These are phyloP conservation scores for Tripterygium wilfordii DNA, from an alignment of 177 flowering plant genomes.

Conservation along the genomic window DNA sequence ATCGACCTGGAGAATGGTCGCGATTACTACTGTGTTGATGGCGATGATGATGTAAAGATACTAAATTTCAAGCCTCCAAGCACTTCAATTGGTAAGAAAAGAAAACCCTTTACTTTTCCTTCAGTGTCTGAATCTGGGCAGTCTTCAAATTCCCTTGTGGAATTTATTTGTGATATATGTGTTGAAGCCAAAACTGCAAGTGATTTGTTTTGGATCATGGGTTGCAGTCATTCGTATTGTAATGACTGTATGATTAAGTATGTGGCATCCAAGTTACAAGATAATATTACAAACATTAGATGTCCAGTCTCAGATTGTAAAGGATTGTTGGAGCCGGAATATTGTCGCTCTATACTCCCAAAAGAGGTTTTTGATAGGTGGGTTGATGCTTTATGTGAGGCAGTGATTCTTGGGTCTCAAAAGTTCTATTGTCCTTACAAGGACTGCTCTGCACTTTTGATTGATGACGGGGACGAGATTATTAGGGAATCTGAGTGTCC, in stretches of 20 bases:
- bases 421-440: slow-evolving; percentile 28
- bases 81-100: not conserved
- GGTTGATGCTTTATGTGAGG: slow-evolving; percentile 18
- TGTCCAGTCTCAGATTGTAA: slow-evolving; percentile 1
- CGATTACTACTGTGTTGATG: not conserved
- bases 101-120: not conserved
- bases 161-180: slow-evolving; percentile 32
- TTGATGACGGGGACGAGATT: slow-evolving; percentile 7
- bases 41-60: not conserved
- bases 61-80: not conserved
- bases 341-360: slow-evolving; percentile 1
- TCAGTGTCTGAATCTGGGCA: not conserved
- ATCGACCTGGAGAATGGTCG: not conserved
- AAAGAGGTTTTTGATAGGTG: slow-evolving; percentile 13
- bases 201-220: slow-evolving; percentile 19
- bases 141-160: not conserved
- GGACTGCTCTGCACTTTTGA: slow-evolving; percentile 26
- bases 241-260: slow-evolving; percentile 6
- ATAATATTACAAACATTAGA: not conserved
- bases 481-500: slow-evolving; percentile 31
- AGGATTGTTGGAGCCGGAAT: slow-evolving; percentile 5
- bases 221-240: slow-evolving; percentile 24
- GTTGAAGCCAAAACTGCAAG: slow-evolving; percentile 7
- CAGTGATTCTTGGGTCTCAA: slow-evolving; percentile 7
- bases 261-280: slow-evolving; percentile 3